Percentiles rank a stretch among this genome's conserved stretches.
These are phyloP conservation scores for Apiosordaria backusii DNA, from an alignment of 495 filamentous ascomycete genomes.

Conservation along the genomic window DNA sequence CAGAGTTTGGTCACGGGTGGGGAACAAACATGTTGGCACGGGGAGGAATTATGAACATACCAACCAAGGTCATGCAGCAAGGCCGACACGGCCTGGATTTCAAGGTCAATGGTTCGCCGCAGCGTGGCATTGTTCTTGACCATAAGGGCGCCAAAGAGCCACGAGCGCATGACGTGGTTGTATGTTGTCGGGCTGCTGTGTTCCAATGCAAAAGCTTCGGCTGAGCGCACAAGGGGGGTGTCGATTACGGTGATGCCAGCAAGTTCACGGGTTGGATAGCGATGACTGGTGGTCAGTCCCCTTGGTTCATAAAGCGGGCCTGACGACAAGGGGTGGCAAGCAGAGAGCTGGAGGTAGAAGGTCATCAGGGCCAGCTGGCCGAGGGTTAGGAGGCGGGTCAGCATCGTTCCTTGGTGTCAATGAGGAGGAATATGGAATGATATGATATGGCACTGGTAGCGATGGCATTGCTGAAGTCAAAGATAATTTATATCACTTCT, in stretches of 20 bases:
- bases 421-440: background rate
- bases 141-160: conserved; percentile 43
- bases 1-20: background rate
- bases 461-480: too few species aligned
- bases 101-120: conserved; percentile 36
- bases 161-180: conserved; percentile 50
- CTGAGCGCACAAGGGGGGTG: conserved; percentile 27
- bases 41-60: background rate
- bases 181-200: conserved; percentile 35
- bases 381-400: background rate
- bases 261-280: conserved; percentile 14
- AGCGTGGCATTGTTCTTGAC: conserved; percentile 36
- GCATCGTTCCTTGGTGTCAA: background rate
- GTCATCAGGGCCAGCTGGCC: background rate
- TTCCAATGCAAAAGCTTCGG: conserved; percentile 38
- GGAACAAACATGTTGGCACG: background rate
- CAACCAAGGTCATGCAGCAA: conserved; percentile 57
- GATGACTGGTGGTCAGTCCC: background rate
- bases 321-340: background rate
- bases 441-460: background rate
- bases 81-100: conserved; percentile 47
- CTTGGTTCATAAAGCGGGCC: background rate
- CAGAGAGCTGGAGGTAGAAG: background rate
- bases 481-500: too few species aligned
- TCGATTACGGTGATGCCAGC: conserved; percentile 28